A percentile compares a stretch with the other conserved stretches of the same genome.
Conservation (phyloP, 1,284 basidiomycete species). For the Phaffia rhodozyma region DNA sequence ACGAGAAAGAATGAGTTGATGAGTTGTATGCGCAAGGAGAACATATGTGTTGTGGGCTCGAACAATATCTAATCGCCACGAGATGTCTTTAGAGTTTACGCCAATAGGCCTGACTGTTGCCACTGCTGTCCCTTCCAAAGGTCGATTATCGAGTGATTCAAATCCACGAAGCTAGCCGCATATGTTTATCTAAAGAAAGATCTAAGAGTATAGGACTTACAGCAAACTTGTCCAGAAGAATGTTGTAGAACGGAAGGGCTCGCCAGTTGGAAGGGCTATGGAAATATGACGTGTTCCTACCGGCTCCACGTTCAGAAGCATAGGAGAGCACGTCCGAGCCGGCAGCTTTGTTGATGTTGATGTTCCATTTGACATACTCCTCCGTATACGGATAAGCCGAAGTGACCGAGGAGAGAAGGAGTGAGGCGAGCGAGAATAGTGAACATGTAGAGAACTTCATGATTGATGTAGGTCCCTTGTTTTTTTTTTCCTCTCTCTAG, state of each 20-base stretch:
- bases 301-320: conserved; percentile 39
- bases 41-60: background rate
- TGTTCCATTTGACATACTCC: conserved; percentile 65
- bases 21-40: background rate
- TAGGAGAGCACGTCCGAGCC: conserved; percentile 54
- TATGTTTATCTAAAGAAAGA: background rate
- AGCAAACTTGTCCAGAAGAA: conserved; percentile 82
- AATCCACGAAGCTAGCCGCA: background rate
- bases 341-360: conserved; percentile 70
- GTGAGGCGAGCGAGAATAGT: background rate
- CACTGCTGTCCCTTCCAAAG: background rate
- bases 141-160: background rate
- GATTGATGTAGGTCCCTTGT: background rate
- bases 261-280: conserved; percentile 78
- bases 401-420: background rate
- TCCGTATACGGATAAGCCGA: conserved; percentile 43
- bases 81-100: background rate
- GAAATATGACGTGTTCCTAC: conserved; percentile 52
- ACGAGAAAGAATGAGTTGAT: background rate
- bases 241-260: conserved; percentile 64
- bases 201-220: conserved; percentile 27
- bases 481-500: too few species aligned
- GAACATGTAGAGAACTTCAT: background rate
- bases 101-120: background rate
- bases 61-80: background rate